Evolutionary conservation across 2,329 filamentous ascomycete genomes (phyloP), one percentile per base, ranked within the genome.

Genomic region (Cladorrhinum sp.): DNA sequence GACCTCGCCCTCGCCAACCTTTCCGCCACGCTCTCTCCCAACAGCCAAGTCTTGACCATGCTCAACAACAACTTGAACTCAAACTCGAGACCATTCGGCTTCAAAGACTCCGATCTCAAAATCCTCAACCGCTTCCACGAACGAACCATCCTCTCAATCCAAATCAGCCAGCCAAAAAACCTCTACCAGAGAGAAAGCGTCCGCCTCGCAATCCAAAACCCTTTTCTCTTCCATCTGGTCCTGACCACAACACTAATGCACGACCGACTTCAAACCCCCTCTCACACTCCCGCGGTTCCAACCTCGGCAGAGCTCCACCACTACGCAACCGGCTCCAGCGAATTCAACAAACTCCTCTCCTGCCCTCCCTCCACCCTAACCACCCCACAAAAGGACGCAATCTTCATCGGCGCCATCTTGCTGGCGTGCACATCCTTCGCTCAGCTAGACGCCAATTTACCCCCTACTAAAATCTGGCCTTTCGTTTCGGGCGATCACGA

Each of bases 151-250:
- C 64, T 75, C 21, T 77, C 78, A 0, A 65, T 82, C 10, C 78
- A 76, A 0, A 74, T 68, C 0, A 58, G 62, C 42, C 61, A 56
- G 1, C 73, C 69, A 23, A 71, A 68, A 14, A 60, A 66, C 18
- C 64, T 76, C 14, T 78, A 77, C 59, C 67, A 74, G 20, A 65
- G 73, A 6, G 71, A 74, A 26, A 70, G 74, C 3, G 67, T 75
- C 1, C 68, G 69, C 7, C 69, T 82, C n/a, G 75, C 75, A 0
- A 73, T 72, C 8, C 62, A 71, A 79, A 73, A 82, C 54, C 76
- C 79, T 0, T 85, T 81, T 58, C 73, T 86, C 4, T 78, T 84
- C 72, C 83, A 86, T 68, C 73, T 80, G 52, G 74, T 84, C 18
- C 72, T 85, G 28, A 75, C 80, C 20, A 66, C 86, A 21, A 80